A percentile compares a stretch with the other conserved stretches of the same genome.
phyloP scores from a whole-genome alignment of 202 grass and related monocot species.

The Tripidium arundinaceum region DNA sequence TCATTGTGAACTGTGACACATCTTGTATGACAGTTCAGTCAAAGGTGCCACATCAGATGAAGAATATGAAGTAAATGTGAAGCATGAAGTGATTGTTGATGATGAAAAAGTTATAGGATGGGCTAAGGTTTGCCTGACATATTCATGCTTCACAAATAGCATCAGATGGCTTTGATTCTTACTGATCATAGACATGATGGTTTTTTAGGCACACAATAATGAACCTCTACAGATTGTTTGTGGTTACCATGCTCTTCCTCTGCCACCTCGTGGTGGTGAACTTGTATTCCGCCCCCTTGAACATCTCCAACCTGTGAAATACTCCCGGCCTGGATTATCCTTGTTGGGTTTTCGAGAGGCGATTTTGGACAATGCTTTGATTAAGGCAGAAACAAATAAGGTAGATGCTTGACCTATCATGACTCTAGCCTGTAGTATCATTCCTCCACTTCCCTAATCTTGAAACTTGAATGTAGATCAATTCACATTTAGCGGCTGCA shows the following conservation, averaged over 20 bases:
- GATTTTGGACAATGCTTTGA: slow-evolving; percentile 38
- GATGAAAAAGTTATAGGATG: slow-evolving; percentile 95
- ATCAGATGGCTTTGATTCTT: slow-evolving; percentile 22
- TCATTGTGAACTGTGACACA: slow-evolving; percentile 13
- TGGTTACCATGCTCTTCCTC: slow-evolving; percentile 77
- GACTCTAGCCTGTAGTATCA: slow-evolving; percentile 1
- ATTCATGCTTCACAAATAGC: slow-evolving; percentile 30
- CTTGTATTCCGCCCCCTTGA: slow-evolving; percentile 87
- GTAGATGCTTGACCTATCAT: slow-evolving; percentile 37
- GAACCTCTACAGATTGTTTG: slow-evolving; percentile 94
- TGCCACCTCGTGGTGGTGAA: slow-evolving; percentile 79
- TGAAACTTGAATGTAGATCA: slow-evolving; percentile 51
- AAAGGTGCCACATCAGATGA: slow-evolving; percentile 76
- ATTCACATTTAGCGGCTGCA: slow-evolving; percentile 60
- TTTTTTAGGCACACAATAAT: slow-evolving; percentile 81
- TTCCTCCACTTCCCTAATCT: slow-evolving; percentile 27
- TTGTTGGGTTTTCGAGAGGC: slow-evolving; percentile 52
- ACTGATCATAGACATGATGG: slow-evolving; percentile 21
- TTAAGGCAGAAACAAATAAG: slow-evolving; percentile 49
- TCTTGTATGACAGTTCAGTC: slow-evolving; percentile 64
- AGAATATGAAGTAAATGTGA: slow-evolving; percentile 62
- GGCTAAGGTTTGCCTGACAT: slow-evolving; percentile 77
- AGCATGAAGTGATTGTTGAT: slow-evolving; percentile 61
- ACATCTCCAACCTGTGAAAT: slow-evolving; percentile 89
- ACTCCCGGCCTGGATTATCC: slow-evolving; percentile 54